A percentile compares a stretch with the other conserved stretches of the same genome.
phyloP scores from a whole-genome alignment of 2,329 filamentous ascomycete genomes.

The Cytospora leucostoma region DNA sequence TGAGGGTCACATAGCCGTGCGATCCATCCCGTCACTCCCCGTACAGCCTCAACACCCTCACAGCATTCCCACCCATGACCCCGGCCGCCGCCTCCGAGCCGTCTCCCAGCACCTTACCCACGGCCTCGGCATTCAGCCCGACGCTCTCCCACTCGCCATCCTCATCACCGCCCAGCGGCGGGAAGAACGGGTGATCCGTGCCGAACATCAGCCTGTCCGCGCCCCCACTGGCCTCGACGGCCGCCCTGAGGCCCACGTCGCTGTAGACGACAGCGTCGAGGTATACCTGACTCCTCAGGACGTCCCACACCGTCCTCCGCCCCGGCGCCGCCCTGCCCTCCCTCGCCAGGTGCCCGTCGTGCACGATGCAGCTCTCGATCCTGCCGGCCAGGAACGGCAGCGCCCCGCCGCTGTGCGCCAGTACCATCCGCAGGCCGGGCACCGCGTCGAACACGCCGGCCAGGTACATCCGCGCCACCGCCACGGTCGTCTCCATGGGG shows the following conservation, averaged over 20 bases:
- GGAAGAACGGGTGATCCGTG: slow-evolving; percentile 83
- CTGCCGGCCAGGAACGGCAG: slow-evolving; percentile 85
- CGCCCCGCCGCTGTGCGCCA: slow-evolving; percentile 88
- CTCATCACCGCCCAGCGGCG: slow-evolving; percentile 65
- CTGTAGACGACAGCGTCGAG: slow-evolving; percentile 87
- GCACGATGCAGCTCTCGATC: slow-evolving; percentile 83
- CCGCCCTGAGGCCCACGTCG: slow-evolving; percentile 70
- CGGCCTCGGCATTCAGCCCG: slow-evolving; percentile 44
- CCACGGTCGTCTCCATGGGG: slow-evolving; percentile 90
- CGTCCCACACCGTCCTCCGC: slow-evolving; percentile 57
- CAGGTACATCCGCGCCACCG: slow-evolving; percentile 84
- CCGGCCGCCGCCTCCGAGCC: slow-evolving; percentile 30
- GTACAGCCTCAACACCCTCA: slow-evolving; percentile 33
- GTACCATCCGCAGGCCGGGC: slow-evolving; percentile 67
- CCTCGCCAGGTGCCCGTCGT: slow-evolving; percentile 74
- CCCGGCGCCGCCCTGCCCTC: slow-evolving; percentile 55
- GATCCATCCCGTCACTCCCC: slow-evolving; percentile 25
- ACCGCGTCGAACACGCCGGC: slow-evolving; percentile 81
- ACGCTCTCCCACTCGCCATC: slow-evolving; percentile 71
- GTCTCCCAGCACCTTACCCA: slow-evolving; percentile 32
- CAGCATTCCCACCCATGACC: slow-evolving; percentile 37
- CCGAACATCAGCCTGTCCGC: slow-evolving; percentile 76
- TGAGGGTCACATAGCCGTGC: not conserved
- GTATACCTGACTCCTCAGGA: slow-evolving; percentile 72
- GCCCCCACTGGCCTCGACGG: slow-evolving; percentile 65